Evolutionary conservation across 164 flowering plant genomes (phyloP), one percentile per base, ranked within the genome.

Genomic region (Umbellularia californica): DNA sequence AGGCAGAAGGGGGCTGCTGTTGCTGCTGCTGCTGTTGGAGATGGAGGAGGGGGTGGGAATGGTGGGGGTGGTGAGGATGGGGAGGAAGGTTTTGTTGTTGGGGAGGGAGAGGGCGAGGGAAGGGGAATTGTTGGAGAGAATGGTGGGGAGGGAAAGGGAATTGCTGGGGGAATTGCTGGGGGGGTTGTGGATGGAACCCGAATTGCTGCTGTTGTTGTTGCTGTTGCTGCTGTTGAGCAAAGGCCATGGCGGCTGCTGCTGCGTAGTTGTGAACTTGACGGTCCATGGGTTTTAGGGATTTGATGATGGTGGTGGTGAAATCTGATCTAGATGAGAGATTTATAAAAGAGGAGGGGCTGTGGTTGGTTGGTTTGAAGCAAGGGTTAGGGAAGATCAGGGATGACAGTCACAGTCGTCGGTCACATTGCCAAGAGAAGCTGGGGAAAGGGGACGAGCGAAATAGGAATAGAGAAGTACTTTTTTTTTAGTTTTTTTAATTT

Each of bases 131-230:
- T 73, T 87, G 98, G 28, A 87, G 81, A 77, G 96, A 83, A 65
- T 90, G 96, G 79, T 89, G 97, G 12, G 87, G 90, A 10, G 93
- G 89, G 63, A 89, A 85, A 76, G 86, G 90, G 6, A 83, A 84
- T 30, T 89, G 82, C 41, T 88, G 89, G 68, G 94, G 91, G 60
- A 83, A 90, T 72, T 87, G 97, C 55, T 88, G 98, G 69, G 89
- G 98, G 70, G 89, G 93, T 68, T 87, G 98, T 1, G 90, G 87
- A 76, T 82, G 97, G 80, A 87, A 90, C n/a, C 95, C 97, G 81
- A 79, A 91, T 69, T 85, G 73, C 72, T 86, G 94, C 77, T 84
- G 90, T 72, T 89, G 93, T 69, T 85, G 73, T 69, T 86, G 94
- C 74, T 84, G 90, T 71, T 89, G 74, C 83, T 89, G 97, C 80